Percentiles rank a stretch among this genome's conserved stretches.
Evolutionary conservation across 1,139 yeast species (phyloP).

Genomic region (Torulaspora pretoriensis): DNA sequence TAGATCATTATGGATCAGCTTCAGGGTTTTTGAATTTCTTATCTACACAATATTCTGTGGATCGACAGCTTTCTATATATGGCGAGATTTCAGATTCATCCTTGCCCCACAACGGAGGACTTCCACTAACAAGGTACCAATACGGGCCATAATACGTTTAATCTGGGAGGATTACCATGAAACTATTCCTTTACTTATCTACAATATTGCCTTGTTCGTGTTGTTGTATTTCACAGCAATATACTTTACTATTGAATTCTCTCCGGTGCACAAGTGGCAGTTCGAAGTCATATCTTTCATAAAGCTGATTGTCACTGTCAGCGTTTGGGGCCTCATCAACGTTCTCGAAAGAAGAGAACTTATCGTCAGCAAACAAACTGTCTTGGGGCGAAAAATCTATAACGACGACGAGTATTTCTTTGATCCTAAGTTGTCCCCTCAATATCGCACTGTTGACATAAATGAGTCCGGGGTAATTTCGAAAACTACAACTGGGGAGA

Average conservation of each 20-base stretch:
- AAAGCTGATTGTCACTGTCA: conserved; percentile 30
- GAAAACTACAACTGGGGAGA: not conserved
- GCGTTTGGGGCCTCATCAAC: conserved; percentile 35
- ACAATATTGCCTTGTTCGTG: conserved; percentile 21
- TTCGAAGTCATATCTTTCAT: conserved; percentile 25
- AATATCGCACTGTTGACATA: not conserved
- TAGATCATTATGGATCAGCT: conserved; percentile 9
- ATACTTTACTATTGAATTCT: conserved; percentile 14
- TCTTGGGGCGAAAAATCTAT: conserved; percentile 33
- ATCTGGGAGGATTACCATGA: conserved; percentile 31
- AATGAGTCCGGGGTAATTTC: not conserved
- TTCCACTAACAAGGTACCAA: conserved; percentile 4
- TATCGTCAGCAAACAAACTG: conserved; percentile 26
- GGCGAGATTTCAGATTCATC: conserved; percentile 28
- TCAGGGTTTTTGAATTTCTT: conserved; percentile 17
- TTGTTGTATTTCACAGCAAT: conserved; percentile 21
- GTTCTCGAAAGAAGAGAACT: conserved; percentile 31
- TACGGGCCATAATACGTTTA: conserved; percentile 11
- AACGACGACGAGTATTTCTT: conserved; percentile 30
- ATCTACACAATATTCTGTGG: conserved; percentile 21
- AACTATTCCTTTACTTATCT: conserved; percentile 27
- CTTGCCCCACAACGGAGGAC: conserved; percentile 21
- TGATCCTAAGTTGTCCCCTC: conserved; percentile 20
- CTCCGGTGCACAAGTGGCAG: conserved; percentile 23
- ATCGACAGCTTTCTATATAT: conserved; percentile 20